A percentile compares a stretch with the other conserved stretches of the same genome.
phyloP scores from a whole-genome alignment of 805 yeast species.

The Vanderwaltozyma verrucispora region DNA sequence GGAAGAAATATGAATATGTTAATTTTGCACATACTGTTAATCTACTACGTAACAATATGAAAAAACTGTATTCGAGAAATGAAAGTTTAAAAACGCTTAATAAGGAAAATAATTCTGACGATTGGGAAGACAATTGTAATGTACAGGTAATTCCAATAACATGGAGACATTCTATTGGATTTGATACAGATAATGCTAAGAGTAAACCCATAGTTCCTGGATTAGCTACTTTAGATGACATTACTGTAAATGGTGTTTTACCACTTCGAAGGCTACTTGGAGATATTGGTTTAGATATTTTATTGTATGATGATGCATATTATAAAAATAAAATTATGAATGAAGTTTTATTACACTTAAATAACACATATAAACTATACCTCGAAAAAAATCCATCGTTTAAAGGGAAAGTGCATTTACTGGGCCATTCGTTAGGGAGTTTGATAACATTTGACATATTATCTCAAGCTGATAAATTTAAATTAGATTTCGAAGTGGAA shows the following conservation, averaged over 20 bases:
- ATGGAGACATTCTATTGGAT: constrained; percentile 77
- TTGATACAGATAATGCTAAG: constrained; percentile 35
- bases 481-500: constrained; percentile 59
- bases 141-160: constrained; percentile 83
- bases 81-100: constrained; percentile 34
- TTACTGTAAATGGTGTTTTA: constrained; percentile 68
- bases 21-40: constrained; percentile 82
- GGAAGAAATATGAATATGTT: constrained; percentile 65
- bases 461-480: constrained; percentile 35
- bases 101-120: constrained; percentile 32
- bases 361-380: constrained; percentile 49
- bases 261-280: constrained; percentile 73
- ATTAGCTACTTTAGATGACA: constrained; percentile 55
- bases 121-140: constrained; percentile 40
- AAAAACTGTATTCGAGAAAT: constrained; percentile 36
- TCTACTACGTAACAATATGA: constrained; percentile 49
- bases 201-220: constrained; percentile 30
- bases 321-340: constrained; percentile 52
- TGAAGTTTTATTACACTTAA: constrained; percentile 54
- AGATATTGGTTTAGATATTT: constrained; percentile 75
- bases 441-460: constrained; percentile 73
- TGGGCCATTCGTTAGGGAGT: constrained; percentile 91
- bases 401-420: constrained; percentile 68
- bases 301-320: constrained; percentile 65
- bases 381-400: constrained; percentile 56